Evolutionary conservation across 2,329 filamentous ascomycete species (phyloP).

Genomic region (Pseudogymnoascus sp.): DNA sequence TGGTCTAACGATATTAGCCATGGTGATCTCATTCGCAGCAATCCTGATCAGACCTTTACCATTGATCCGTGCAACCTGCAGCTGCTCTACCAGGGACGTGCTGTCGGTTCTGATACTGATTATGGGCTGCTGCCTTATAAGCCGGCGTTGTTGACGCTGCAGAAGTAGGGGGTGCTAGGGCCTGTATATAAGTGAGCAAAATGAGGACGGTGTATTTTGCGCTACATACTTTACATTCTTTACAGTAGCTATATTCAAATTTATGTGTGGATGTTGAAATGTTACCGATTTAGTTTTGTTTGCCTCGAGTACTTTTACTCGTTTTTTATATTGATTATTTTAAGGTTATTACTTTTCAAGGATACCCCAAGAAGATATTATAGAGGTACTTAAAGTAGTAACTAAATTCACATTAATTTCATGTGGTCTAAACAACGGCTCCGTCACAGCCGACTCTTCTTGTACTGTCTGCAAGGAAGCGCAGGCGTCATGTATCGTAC

Average conservation of each 20-base stretch:
- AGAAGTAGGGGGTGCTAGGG: background rate
- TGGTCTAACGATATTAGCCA: conserved; percentile 64
- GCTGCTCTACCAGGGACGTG: conserved; percentile 54
- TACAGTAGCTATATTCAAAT: background rate
- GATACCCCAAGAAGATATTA: background rate
- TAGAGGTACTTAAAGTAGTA: background rate
- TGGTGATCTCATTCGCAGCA: conserved; percentile 51
- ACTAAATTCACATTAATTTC: background rate
- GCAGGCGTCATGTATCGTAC: background rate
- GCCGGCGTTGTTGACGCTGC: conserved; percentile 46
- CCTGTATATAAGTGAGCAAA: background rate
- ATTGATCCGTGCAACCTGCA: conserved; percentile 58
- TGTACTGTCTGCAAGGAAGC: background rate
- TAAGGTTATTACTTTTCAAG: background rate
- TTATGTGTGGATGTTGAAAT: background rate
- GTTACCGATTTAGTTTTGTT: background rate
- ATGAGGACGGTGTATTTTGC: background rate
- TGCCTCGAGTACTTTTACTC: background rate
- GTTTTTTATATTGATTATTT: background rate
- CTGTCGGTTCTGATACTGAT: conserved; percentile 34
- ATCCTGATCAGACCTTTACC: conserved; percentile 53
- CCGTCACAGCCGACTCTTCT: background rate
- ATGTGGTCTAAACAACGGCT: background rate
- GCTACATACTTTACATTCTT: background rate
- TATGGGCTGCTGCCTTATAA: conserved; percentile 48